Evolutionary conservation across 2,329 filamentous ascomycete species (phyloP), one percentile per base, ranked within the genome.

Genomic region (Aspergillus melleus): DNA sequence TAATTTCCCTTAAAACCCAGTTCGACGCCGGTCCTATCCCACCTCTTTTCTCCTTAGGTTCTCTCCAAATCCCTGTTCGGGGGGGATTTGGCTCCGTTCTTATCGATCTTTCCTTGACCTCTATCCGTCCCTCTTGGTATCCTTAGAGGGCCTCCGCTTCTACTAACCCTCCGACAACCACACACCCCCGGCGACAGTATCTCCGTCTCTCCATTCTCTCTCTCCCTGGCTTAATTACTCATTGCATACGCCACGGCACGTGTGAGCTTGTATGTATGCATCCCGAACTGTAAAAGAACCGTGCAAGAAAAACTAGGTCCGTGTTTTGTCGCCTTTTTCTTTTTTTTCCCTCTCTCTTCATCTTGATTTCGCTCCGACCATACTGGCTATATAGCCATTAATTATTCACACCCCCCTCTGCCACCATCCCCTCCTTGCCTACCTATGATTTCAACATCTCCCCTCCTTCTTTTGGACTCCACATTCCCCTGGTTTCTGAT

Each of bases 1-100:
- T 55, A 57, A 49, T 57, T 30, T 47, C 50, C 55, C 55, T 52
- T 59, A 56, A 59, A 56, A 56, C 29, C 49, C 55, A 55, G 53
- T 47, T 56, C 49, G 39, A 46, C 58, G 42, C 52, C 54, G 49
- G 57, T 60, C 59, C 53, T 64, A 64, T 61, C 47, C 56, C 54
- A 46, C 59, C 58, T 49, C 30, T 57, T 59, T 44, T 51, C 26
- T 49, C 60, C 53, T 9, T 24, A 46, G 44, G 55, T 60, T 60
- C 60, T 57, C 55, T 62, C 59, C 60, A 42, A 52, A 52, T 59
- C 54, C 47, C 57, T 58, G 58, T 57, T 49, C 36, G 36, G 14
- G 14, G 36, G 36, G 36, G 29, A n/a, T 46, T 51, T 49, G 30
- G 11, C 53, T 49, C 49, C 32, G 20, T 39, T 49, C 39, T 54